Conservation (phyloP, 805 yeast genomes). For the Candida xyloterini region DNA sequence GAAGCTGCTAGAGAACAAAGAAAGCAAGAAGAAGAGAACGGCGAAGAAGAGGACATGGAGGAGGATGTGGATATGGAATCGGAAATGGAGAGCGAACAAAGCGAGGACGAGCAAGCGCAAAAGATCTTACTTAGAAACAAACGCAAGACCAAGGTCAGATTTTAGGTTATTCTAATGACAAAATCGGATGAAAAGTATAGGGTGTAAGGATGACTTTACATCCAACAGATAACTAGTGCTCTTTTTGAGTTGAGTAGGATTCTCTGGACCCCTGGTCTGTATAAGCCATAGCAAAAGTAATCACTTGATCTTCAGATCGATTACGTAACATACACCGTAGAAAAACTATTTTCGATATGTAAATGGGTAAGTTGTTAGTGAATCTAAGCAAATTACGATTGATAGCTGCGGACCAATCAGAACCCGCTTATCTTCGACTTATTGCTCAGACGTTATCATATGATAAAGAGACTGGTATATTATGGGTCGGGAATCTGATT, state of each 20-base stretch:
- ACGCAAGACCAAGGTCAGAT: constrained; percentile 42
- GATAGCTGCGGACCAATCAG: constrained; percentile 7
- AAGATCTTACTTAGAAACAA: constrained; percentile 65
- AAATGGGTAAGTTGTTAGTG: constrained; percentile 24
- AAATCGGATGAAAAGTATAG: too few species aligned
- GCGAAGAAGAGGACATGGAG: constrained; percentile 43
- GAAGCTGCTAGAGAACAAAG: constrained; percentile 55
- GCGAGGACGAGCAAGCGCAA: constrained; percentile 38
- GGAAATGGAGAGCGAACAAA: constrained; percentile 39
- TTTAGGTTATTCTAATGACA: constrained; percentile 25
- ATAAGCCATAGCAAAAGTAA: too few species aligned
- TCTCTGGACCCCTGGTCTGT: too few species aligned
- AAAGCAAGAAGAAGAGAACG: constrained; percentile 43
- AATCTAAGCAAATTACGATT: constrained; percentile 14
- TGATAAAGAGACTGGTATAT: constrained; percentile 14
- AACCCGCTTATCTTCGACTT: constrained; percentile 20
- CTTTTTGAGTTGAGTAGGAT: too few species aligned
- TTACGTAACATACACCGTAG: not conserved
- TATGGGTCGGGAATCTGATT: constrained; percentile 17
- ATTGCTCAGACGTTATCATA: constrained; percentile 23
- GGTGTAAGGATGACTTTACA: too few species aligned
- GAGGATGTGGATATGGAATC: constrained; percentile 37
- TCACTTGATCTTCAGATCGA: too few species aligned
- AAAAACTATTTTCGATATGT: not conserved
- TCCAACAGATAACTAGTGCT: too few species aligned